Conservation (phyloP, 148 eudicot species). For the Cornus suecica region DNA sequence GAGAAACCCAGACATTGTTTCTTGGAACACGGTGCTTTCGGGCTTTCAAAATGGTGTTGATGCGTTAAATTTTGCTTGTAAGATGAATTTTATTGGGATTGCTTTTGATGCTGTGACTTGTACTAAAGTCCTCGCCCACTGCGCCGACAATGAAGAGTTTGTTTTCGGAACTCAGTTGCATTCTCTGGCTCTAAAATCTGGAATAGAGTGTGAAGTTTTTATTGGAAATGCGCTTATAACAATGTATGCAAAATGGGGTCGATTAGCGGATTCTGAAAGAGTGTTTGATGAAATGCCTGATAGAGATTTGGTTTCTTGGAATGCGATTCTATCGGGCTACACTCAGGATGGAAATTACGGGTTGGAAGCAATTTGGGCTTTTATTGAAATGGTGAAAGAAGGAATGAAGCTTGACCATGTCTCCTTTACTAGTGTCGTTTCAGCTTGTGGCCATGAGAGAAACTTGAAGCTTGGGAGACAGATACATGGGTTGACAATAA, state of each 20-base stretch:
- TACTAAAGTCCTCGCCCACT: constrained; percentile 56
- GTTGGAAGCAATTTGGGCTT: constrained; percentile 46
- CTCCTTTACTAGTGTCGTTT: constrained; percentile 62
- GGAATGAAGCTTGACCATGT: constrained; percentile 69
- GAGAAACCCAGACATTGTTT: constrained; percentile 61
- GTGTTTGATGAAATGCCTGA: constrained; percentile 59
- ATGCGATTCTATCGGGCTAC: constrained; percentile 79
- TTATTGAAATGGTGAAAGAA: constrained; percentile 57
- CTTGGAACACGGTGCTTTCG: constrained; percentile 73
- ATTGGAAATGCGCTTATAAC: constrained; percentile 79
- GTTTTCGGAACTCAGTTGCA: constrained; percentile 69
- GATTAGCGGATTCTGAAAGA: constrained; percentile 54
- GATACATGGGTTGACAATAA: constrained; percentile 59
- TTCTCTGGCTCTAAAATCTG: constrained; percentile 44
- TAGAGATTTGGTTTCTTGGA: constrained; percentile 92
- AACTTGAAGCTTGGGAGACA: constrained; percentile 54
- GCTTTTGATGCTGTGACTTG: constrained; percentile 68
- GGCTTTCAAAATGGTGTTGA: constrained; percentile 55
- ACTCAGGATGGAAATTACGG: constrained; percentile 69
- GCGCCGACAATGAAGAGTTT: constrained; percentile 56
- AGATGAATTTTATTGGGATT: constrained; percentile 58
- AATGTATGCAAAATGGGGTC: constrained; percentile 71
- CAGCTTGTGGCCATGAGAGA: constrained; percentile 70
- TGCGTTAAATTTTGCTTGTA: constrained; percentile 56
- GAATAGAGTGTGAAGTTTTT: constrained; percentile 53